A percentile compares a stretch with the other conserved stretches of the same genome.
phyloP scores from a whole-genome alignment of 2,329 filamentous ascomycete species.

The Colletotrichum australisinense region DNA sequence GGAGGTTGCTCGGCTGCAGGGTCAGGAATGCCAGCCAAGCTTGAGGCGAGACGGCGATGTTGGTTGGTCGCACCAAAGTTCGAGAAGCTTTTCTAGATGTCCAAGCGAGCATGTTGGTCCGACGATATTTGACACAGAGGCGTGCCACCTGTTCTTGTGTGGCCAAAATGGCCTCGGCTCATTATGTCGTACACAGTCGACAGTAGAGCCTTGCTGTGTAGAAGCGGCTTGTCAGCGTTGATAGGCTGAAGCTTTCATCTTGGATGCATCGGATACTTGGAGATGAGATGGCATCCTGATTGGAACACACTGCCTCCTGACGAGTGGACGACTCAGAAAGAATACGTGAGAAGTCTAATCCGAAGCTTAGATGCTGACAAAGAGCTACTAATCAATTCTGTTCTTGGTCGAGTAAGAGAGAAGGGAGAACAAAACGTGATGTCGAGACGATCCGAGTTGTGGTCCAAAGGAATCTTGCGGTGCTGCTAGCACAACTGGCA shows the following conservation, averaged over 20 bases:
- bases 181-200: not conserved
- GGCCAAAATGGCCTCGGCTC: not conserved
- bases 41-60: not conserved
- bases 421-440: not conserved
- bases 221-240: not conserved
- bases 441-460: not conserved
- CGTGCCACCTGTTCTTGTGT: not conserved
- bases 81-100: conserved; percentile 10
- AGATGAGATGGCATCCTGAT: not conserved
- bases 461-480: not conserved
- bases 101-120: not conserved
- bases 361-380: not conserved
- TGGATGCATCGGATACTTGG: not conserved
- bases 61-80: not conserved
- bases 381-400: not conserved
- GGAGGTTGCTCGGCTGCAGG: not conserved
- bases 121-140: not conserved
- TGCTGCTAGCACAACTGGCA: not conserved
- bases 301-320: not conserved
- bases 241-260: not conserved
- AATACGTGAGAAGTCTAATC: not conserved
- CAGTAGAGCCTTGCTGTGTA: not conserved
- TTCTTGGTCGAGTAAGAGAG: not conserved
- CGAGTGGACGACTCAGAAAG: not conserved
- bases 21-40: not conserved